Percentiles rank a stretch among this genome's conserved stretches.
Evolutionary conservation across 495 filamentous ascomycete genomes (phyloP).

Genomic region (Podospora comata): DNA sequence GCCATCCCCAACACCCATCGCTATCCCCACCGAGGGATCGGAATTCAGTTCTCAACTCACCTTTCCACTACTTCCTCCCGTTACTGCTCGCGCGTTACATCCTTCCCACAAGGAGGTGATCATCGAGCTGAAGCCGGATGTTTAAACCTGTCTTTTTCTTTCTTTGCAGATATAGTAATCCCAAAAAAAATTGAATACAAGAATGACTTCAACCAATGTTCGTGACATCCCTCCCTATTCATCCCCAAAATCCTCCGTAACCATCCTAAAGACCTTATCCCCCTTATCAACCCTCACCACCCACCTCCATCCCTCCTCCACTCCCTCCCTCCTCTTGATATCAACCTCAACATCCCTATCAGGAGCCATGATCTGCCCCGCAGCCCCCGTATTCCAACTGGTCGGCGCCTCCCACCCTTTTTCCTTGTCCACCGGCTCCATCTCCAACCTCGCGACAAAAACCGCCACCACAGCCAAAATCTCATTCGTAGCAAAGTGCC

Average conservation of each 20-base stretch:
- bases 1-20: too few species aligned
- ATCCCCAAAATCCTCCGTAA: constrained; percentile 16
- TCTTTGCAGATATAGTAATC: not conserved
- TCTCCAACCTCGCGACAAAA: constrained; percentile 27
- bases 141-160: not conserved
- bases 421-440: constrained; percentile 13
- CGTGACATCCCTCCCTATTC: not conserved
- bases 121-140: not conserved
- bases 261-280: constrained; percentile 36
- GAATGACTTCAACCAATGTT: not conserved
- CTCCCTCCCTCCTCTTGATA: constrained; percentile 24
- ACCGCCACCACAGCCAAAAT: constrained; percentile 41
- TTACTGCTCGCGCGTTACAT: not conserved
- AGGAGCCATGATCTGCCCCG: constrained; percentile 28
- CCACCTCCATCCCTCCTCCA: constrained; percentile 26
- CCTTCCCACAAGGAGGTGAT: not conserved
- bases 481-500: constrained; percentile 54
- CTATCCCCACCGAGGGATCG: not conserved
- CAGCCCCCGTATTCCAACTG: constrained; percentile 25
- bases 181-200: not conserved
- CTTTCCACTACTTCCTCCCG: not conserved
- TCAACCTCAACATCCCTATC: constrained; percentile 34
- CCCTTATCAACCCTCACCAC: constrained; percentile 19
- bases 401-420: constrained; percentile 26
- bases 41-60: not conserved